phyloP scores from a whole-genome alignment of 140 eudicot species.

The Senecio squalidus region DNA sequence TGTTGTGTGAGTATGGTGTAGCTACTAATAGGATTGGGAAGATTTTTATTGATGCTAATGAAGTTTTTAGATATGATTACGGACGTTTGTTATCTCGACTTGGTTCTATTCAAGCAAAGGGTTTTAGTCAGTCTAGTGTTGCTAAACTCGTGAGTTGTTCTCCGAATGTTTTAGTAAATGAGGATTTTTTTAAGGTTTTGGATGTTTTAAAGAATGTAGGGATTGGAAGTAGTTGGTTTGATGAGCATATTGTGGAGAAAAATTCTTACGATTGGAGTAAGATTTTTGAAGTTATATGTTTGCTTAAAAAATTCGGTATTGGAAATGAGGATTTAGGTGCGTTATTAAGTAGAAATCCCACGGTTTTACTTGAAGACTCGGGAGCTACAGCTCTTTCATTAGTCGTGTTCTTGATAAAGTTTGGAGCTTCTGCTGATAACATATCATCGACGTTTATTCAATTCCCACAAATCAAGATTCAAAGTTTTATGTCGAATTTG shows the following conservation, averaged over 20 bases:
- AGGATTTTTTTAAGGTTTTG: constrained; percentile 34
- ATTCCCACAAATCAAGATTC: constrained; percentile 36
- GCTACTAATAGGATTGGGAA: constrained; percentile 52
- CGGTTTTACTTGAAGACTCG: constrained; percentile 39
- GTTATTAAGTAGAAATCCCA: constrained; percentile 36
- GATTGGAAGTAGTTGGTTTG: constrained; percentile 53
- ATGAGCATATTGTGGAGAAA: constrained; percentile 37
- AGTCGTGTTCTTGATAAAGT: constrained; percentile 51
- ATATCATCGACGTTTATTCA: constrained; percentile 33
- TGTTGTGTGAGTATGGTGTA: constrained; percentile 60
- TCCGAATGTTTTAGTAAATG: constrained; percentile 49
- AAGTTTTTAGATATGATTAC: constrained; percentile 53
- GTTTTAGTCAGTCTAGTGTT: constrained; percentile 42
- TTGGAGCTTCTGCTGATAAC: constrained; percentile 48
- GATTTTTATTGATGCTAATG: constrained; percentile 50
- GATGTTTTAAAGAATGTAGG: constrained; percentile 34
- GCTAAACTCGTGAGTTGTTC: constrained; percentile 43
- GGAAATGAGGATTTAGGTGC: constrained; percentile 31
- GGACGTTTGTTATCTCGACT: constrained; percentile 45
- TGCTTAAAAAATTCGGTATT: constrained; percentile 39
- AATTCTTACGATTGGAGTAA: constrained; percentile 47
- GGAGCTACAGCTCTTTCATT: constrained; percentile 34
- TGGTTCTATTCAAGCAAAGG: constrained; percentile 35
- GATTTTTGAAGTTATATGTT: constrained; percentile 38
- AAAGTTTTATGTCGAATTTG: constrained; percentile 39